Base-by-base conservation (phyloP, 2,329 filamentous ascomycete species). In the Berkeleyomyces rouxiae region DNA sequence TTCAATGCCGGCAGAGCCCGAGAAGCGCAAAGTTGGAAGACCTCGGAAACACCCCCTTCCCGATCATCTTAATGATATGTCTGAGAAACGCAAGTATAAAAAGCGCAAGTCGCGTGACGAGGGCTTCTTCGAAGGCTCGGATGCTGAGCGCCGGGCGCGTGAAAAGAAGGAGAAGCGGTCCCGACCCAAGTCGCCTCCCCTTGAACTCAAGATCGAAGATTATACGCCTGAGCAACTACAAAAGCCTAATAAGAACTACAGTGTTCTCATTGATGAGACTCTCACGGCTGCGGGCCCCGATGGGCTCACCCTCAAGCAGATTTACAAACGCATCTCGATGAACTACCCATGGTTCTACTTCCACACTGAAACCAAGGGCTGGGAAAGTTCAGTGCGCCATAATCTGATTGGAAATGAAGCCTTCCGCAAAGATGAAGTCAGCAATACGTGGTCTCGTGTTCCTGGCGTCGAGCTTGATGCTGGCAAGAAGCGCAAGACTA, bases 21-120 rank as follows among this genome's bases (percentile, higher is more conserved):
- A 72, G 72, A 86, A 86, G 74, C 77, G 83, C 49, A 85, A 84
- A 67, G 83, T 86, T 46, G 83, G 83, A 6, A 79, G 83, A 37
- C 83, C 83, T 1, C 75, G 83, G 65, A 86, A 86, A 68, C 80
- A 85, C 66, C 82, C 82, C 4, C 68, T 79, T 9, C 81, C 81
- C 3, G 82, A 85, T 47, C 75, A 79, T n/a, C 75, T 72, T 6
- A 72, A 74, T 1, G 78, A 80, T 53, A 76, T 75, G 63, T 77
- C 78, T 1, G 82, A 85, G 71, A 86, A 86, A 73, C 78, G 83
- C 65, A 84, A 83, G 68, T 86, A 85, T 70, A 85, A 83, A 66
- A 82, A 82, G 62, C 75, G 83, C 61, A 84, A 81, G 68, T 76
- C 78, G 6, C 79, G 76, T 67, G 79, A 82, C 62, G 77, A 79